A percentile compares a stretch with the other conserved stretches of the same genome.
These are phyloP conservation scores for Rhizophlyctis rosea DNA, from an alignment of 192 early-diverging fungal species.

Conservation along the genomic window DNA sequence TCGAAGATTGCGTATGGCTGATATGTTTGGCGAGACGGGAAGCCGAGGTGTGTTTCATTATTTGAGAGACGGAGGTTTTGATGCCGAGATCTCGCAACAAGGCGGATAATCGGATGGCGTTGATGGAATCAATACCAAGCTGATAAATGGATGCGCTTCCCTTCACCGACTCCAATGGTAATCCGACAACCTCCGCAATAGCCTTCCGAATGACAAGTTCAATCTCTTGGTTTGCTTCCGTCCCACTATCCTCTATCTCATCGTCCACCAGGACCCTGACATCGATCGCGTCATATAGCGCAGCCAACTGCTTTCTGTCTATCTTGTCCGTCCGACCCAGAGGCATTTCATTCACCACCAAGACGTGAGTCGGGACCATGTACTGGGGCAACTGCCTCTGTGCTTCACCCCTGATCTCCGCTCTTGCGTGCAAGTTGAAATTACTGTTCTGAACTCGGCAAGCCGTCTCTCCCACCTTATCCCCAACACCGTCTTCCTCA, in stretches of 20 bases:
- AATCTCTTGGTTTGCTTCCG: background rate
- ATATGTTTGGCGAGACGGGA: background rate
- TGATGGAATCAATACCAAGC: slow-evolving; percentile 15
- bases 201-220: background rate
- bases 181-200: background rate
- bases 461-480: too few relatives aligned
- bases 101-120: slow-evolving; percentile 17
- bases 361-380: slow-evolving; percentile 17
- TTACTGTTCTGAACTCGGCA: too few relatives aligned
- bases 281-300: slow-evolving; percentile 4
- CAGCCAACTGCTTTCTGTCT: background rate
- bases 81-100: slow-evolving; percentile 9
- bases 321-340: slow-evolving; percentile 13
- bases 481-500: too few relatives aligned
- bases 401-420: background rate
- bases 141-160: slow-evolving; percentile 16
- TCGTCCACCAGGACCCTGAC: background rate
- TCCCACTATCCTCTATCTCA: background rate
- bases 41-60: background rate
- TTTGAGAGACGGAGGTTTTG: background rate
- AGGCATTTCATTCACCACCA: slow-evolving; percentile 14
- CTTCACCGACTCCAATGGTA: background rate
- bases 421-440: too few relatives aligned
- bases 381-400: slow-evolving; percentile 4
- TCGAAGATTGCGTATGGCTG: background rate